phyloP scores from a whole-genome alignment of 2,329 filamentous ascomycete species.

The Grosmannia huntii region DNA sequence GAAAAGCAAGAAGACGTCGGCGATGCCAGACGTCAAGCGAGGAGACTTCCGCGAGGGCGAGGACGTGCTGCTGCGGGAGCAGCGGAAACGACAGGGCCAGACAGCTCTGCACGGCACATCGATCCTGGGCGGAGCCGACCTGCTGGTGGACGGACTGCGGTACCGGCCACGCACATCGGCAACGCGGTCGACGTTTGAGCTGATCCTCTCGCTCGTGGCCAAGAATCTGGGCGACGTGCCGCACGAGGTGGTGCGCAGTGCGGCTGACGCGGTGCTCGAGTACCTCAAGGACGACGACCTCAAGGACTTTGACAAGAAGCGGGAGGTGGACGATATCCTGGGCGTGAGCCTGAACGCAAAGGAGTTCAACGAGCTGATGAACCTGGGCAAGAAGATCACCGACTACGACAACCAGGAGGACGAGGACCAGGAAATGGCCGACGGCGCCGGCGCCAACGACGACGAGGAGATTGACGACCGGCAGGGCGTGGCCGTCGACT shows the following conservation, averaged over 20 bases:
- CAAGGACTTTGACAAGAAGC: constrained; percentile 98
- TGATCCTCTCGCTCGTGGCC: constrained; percentile 85
- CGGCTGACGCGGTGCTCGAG: constrained; percentile 82
- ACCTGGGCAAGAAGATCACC: constrained; percentile 95
- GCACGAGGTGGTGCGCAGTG: constrained; percentile 82
- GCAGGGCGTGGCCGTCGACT: constrained; percentile 94
- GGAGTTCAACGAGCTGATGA: constrained; percentile 93
- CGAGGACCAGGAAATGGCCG: constrained; percentile 72
- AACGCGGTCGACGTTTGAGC: constrained; percentile 84
- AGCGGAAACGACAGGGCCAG: constrained; percentile 76
- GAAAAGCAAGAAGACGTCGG: constrained; percentile 63
- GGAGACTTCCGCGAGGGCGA: constrained; percentile 68
- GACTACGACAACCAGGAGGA: constrained; percentile 96
- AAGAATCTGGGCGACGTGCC: constrained; percentile 84
- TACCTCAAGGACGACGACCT: constrained; percentile 88
- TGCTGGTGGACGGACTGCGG: constrained; percentile 78
- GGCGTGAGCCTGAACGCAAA: constrained; percentile 73
- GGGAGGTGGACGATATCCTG: constrained; percentile 86
- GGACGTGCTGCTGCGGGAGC: constrained; percentile 71
- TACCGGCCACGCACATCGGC: constrained; percentile 87
- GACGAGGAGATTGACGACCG: constrained; percentile 79
- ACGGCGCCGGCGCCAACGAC: constrained; percentile 42
- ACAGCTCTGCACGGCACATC: constrained; percentile 56
- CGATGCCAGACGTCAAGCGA: constrained; percentile 57
- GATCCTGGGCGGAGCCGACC: constrained; percentile 64